Evolutionary conservation across 768 basidiomycete genomes (phyloP).

Genomic region (Boletus bicolor): DNA sequence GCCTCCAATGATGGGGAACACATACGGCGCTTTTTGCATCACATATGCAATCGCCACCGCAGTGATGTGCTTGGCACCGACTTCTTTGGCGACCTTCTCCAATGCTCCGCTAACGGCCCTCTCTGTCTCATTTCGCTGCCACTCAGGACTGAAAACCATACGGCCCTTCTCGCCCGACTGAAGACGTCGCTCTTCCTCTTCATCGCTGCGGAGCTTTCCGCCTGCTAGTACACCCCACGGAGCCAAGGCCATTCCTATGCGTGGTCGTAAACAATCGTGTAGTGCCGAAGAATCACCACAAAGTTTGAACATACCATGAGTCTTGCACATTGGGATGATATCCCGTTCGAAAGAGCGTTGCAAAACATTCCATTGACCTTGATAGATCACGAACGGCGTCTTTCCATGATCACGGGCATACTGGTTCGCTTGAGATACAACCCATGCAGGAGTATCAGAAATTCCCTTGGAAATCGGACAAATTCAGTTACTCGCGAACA

Average conservation of each 20-base stretch:
- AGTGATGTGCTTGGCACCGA: slow-evolving; percentile 35
- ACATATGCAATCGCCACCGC: slow-evolving; percentile 44
- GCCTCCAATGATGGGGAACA: slow-evolving; percentile 43
- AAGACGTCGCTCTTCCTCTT: slow-evolving; percentile 27
- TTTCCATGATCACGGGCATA: slow-evolving; percentile 48
- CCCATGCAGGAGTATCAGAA: slow-evolving; percentile 47
- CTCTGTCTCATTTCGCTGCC: slow-evolving; percentile 36
- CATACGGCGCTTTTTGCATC: slow-evolving; percentile 45
- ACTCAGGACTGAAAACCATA: slow-evolving; percentile 12
- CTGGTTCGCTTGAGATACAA: slow-evolving; percentile 47
- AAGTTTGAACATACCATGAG: slow-evolving; percentile 29
- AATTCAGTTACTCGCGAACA: too few relatives aligned
- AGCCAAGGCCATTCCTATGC: slow-evolving; percentile 28
- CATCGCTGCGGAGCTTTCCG: slow-evolving; percentile 29
- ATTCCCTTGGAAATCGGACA: too few relatives aligned
- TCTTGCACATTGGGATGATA: slow-evolving; percentile 38
- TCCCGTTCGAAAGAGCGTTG: slow-evolving; percentile 51
- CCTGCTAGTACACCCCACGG: slow-evolving; percentile 35
- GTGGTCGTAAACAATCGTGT: background rate
- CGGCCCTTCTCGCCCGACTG: slow-evolving; percentile 40
- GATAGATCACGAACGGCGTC: slow-evolving; percentile 53
- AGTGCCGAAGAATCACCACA: background rate
- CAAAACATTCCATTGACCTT: slow-evolving; percentile 43
- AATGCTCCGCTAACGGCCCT: slow-evolving; percentile 33
- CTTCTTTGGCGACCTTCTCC: slow-evolving; percentile 39